Conservation (phyloP, 2,329 filamentous ascomycete species). For the Arthrinium phaeospermum region DNA sequence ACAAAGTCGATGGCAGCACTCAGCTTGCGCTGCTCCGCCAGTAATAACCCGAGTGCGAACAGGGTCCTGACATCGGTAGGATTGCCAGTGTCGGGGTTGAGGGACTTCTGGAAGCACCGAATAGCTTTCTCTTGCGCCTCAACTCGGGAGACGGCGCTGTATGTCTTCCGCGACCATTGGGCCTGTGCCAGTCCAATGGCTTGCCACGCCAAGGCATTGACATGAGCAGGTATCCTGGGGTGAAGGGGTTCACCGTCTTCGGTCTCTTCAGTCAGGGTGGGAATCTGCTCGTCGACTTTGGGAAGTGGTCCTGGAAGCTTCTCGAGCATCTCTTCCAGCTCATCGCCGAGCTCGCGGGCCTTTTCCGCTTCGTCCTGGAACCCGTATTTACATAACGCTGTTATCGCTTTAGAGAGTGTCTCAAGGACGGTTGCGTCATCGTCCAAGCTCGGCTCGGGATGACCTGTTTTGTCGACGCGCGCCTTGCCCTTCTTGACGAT, state of each 20-base stretch:
- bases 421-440: slow-evolving; percentile 77
- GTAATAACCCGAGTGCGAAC: slow-evolving; percentile 81
- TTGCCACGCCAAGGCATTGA: slow-evolving; percentile 76
- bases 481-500: slow-evolving; percentile 87
- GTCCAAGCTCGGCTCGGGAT: slow-evolving; percentile 75
- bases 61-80: slow-evolving; percentile 75
- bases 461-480: slow-evolving; percentile 78
- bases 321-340: slow-evolving; percentile 77
- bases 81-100: slow-evolving; percentile 70
- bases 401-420: slow-evolving; percentile 81
- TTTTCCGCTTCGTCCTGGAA: slow-evolving; percentile 77
- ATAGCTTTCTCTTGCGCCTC: slow-evolving; percentile 81
- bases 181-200: slow-evolving; percentile 86
- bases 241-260: slow-evolving; percentile 42
- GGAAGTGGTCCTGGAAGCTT: slow-evolving; percentile 52
- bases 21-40: slow-evolving; percentile 86
- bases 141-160: slow-evolving; percentile 72
- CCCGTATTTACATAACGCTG: slow-evolving; percentile 83
- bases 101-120: slow-evolving; percentile 73
- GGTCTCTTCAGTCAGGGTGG: slow-evolving; percentile 41
- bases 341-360: slow-evolving; percentile 71
- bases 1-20: slow-evolving; percentile 81
- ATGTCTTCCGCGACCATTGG: slow-evolving; percentile 84
- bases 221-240: slow-evolving; percentile 59
- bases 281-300: slow-evolving; percentile 34